Evolutionary conservation across 2,329 filamentous ascomycete species (phyloP).

Genomic region (Aspergillus clavatus): DNA sequence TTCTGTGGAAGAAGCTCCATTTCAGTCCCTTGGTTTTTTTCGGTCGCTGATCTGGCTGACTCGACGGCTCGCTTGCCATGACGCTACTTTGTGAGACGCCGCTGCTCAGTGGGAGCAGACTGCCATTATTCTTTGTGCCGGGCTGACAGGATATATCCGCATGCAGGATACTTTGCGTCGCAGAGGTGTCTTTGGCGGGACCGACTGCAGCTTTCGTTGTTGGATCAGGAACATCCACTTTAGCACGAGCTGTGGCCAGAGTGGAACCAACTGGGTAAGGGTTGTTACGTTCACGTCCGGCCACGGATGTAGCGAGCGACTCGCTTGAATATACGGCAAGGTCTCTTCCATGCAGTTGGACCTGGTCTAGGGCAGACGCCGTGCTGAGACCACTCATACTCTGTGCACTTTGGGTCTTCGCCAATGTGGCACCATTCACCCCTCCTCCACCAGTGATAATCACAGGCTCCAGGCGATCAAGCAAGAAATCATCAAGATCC

Average conservation of each 20-base stretch:
- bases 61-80: slow-evolving; percentile 1
- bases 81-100: not conserved
- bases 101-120: slow-evolving; percentile 2
- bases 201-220: not conserved
- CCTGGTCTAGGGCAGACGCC: slow-evolving; percentile 24
- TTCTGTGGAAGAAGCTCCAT: slow-evolving; percentile 58
- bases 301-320: slow-evolving; percentile 23
- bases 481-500: slow-evolving; percentile 47
- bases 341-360: slow-evolving; percentile 16
- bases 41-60: slow-evolving; percentile 18
- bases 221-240: slow-evolving; percentile 4
- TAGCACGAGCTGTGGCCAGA: not conserved
- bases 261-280: not conserved
- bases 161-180: not conserved
- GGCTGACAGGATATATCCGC: not conserved
- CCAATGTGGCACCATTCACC: slow-evolving; percentile 28
- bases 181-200: not conserved
- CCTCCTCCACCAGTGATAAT: slow-evolving; percentile 47
- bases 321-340: slow-evolving; percentile 32
- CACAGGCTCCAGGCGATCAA: slow-evolving; percentile 46
- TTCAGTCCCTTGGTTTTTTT: slow-evolving; percentile 34
- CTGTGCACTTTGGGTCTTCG: slow-evolving; percentile 38
- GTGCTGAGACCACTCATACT: slow-evolving; percentile 34
- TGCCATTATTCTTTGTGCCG: not conserved
- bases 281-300: not conserved